Base-by-base conservation (phyloP, 768 basidiomycete genomes). In the Xanthoconium stramineum region DNA sequence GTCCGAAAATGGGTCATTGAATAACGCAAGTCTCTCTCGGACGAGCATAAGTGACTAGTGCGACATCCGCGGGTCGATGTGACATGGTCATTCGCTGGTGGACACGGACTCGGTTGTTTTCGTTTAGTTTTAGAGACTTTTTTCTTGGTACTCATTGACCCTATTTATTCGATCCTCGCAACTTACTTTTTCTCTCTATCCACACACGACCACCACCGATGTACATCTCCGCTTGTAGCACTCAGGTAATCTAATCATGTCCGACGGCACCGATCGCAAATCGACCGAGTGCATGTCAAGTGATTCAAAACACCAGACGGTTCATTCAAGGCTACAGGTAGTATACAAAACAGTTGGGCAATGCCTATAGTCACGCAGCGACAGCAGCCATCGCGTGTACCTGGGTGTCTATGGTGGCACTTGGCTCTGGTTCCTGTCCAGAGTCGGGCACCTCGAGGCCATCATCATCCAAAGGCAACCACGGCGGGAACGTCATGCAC, bases 1-100 rank as follows among this genome's bases (percentile, higher is more conserved):
- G 81, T 90, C 33, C 82, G 86, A 50, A 88, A 89, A 63, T 92
- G 90, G 90, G 84, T 82, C 56, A 81, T 89, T 51, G 70, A 70
- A 50, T 70, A 72, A 46, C 3, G 24, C 32, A n/a, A 29, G 3
- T 7, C 12, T 5, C 14, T 2, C 17, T n/a, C 11, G 33, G 32
- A 12, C 11, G 36, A n/a, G 13, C 24, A 17, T 19, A 20, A 6
- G 12, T 19, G n/a, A 30, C 15, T 24, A 10, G 47, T 9, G 29
- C 10, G 33, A 20, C 15, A 28, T 36, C 35, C 24, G 9, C 20
- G n/a, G 39, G n/a, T 43, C 14, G 20, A 24, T 12, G 10, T 5
- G 28, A 19, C 12, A 29, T 11, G 6, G 19, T 17, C 37, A n/a
- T 7, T 30, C 12, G 29, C 11, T 6, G 15, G 32, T 15, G 11